A percentile compares a stretch with the other conserved stretches of the same genome.
phyloP scores from a whole-genome alignment of 257 asterid species.

The Buddleja alternifolia region DNA sequence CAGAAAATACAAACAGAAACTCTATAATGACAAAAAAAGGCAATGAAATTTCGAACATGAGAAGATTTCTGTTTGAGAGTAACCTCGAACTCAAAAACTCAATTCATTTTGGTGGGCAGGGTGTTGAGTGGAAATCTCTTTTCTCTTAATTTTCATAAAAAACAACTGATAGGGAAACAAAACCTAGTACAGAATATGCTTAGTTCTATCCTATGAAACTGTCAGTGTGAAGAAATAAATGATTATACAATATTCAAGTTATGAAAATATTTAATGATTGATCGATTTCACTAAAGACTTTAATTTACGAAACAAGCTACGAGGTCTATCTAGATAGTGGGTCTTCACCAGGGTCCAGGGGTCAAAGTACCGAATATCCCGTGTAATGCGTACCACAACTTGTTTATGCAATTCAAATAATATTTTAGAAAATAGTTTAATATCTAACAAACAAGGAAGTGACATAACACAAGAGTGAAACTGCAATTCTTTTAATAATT shows the following conservation, averaged over 20 bases:
- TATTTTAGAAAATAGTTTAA: not conserved
- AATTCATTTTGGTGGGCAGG: no score
- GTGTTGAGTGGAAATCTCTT: no score
- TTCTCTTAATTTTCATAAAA: no score
- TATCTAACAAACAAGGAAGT: conserved; percentile 10
- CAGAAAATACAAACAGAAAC: not conserved
- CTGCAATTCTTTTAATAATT: conserved; percentile 12
- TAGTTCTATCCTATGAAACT: no score
- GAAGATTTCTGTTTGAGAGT: no score
- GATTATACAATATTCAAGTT: not conserved
- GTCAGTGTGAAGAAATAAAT: not conserved
- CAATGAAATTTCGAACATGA: no score
- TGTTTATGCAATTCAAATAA: not conserved
- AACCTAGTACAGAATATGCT: not conserved
- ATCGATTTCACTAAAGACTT: not conserved
- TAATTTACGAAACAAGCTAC: not conserved
- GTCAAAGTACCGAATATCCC: not conserved
- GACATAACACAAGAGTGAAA: conserved; percentile 13
- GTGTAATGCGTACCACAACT: not conserved
- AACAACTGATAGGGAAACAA: not conserved
- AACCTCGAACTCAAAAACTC: no score
- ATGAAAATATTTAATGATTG: not conserved
- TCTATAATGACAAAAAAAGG: not conserved
- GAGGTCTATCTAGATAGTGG: not conserved
- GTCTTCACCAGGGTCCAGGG: not conserved